phyloP scores from a whole-genome alignment of 176 grass and related monocot genomes.

The Hyparrhenia diplandra region DNA sequence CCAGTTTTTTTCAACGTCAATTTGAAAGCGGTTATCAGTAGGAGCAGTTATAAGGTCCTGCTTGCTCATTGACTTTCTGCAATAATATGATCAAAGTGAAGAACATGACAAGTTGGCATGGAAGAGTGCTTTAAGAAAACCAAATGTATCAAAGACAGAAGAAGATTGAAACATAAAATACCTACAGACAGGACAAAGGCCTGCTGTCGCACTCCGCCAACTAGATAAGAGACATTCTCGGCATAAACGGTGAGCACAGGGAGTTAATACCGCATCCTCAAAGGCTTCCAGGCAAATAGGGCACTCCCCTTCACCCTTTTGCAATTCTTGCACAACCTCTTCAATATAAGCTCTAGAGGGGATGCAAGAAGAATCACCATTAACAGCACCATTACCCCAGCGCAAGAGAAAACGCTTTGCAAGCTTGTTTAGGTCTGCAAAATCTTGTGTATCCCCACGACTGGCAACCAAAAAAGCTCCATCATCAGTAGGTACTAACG shows the following conservation, averaged over 20 bases:
- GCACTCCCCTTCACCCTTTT: constrained; percentile 87
- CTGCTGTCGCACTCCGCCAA: constrained; percentile 61
- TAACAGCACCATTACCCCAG: constrained; percentile 45
- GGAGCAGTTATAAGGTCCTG: constrained; percentile 95
- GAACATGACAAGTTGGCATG: constrained; percentile 1
- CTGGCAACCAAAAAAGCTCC: constrained; percentile 42
- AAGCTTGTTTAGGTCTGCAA: constrained; percentile 90
- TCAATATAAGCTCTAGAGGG: constrained; percentile 82
- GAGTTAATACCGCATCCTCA: constrained; percentile 93
- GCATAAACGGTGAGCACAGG: constrained; percentile 88
- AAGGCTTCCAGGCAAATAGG: constrained; percentile 96
- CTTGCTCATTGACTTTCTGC: constrained; percentile 64
- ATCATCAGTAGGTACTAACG: constrained; percentile 20
- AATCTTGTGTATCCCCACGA: constrained; percentile 92
- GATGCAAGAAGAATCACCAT: constrained; percentile 41
- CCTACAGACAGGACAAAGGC: constrained; percentile 96
- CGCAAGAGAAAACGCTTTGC: constrained; percentile 69
- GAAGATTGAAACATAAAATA: constrained; percentile 20
- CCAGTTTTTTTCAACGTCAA: constrained; percentile 93
- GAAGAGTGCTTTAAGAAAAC: background rate
- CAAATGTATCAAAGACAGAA: background rate
- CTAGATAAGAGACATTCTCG: constrained; percentile 87
- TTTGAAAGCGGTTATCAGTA: constrained; percentile 69
- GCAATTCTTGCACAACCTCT: constrained; percentile 78
- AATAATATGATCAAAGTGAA: constrained; percentile 1